Evolutionary conservation across 129 eudicot species (phyloP).

Genomic region (Pittosporum tobira): DNA sequence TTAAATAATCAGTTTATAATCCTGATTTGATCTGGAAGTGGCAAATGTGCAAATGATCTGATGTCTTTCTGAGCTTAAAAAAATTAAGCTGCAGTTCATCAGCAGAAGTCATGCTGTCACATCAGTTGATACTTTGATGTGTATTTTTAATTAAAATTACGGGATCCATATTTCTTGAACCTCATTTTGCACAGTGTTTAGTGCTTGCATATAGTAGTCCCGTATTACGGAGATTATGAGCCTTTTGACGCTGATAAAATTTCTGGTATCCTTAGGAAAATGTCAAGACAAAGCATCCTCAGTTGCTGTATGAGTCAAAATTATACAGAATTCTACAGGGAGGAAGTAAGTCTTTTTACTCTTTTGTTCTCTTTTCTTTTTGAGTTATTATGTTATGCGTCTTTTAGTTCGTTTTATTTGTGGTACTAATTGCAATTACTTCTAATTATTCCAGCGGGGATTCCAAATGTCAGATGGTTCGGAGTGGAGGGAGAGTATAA

Average conservation of each 20-base stretch:
- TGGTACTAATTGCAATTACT: conserved; percentile 3
- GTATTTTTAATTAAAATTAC: not conserved
- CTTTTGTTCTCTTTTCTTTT: not conserved
- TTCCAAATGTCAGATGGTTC: conserved; percentile 86
- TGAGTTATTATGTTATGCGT: not conserved
- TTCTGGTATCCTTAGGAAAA: conserved; percentile 47
- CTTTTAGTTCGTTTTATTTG: not conserved
- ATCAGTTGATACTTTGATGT: too few species aligned
- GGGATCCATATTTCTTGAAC: not conserved
- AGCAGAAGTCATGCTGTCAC: too few species aligned
- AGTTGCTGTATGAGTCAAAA: conserved; percentile 83
- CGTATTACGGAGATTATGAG: not conserved
- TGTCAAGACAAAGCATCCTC: conserved; percentile 93
- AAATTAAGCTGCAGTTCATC: too few species aligned
- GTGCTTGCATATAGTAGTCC: not conserved
- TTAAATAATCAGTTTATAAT: too few species aligned
- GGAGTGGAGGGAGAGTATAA: conserved; percentile 94
- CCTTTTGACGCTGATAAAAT: not conserved
- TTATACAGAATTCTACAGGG: conserved; percentile 80
- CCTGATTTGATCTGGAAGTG: too few species aligned
- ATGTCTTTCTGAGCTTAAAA: too few species aligned
- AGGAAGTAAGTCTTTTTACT: conserved; percentile 70
- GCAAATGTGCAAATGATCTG: too few species aligned
- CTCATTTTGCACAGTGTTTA: not conserved
- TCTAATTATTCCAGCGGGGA: conserved; percentile 51